Evolutionary conservation across 768 basidiomycete genomes (phyloP).

Genomic region (Tulasnella sp.): DNA sequence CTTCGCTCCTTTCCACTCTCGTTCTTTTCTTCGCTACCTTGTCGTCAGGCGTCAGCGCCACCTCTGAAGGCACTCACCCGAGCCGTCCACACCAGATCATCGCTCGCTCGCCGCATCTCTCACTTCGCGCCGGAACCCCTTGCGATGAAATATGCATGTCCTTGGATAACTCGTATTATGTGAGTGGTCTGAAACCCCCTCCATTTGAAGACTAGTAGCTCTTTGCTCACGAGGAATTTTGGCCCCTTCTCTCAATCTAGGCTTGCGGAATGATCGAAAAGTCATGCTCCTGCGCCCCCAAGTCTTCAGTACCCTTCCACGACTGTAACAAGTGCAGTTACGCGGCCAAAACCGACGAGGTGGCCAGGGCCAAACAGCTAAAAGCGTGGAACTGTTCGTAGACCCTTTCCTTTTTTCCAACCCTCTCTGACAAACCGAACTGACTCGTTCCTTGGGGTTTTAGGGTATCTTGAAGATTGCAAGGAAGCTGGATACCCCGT

Average conservation of each 20-base stretch:
- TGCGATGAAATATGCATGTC: too few relatives aligned
- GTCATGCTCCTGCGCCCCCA: neutral
- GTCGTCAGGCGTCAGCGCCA: neutral
- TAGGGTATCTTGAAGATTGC: neutral
- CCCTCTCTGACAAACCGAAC: neutral
- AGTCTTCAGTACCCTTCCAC: neutral
- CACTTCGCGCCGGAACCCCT: too few relatives aligned
- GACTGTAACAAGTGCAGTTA: neutral
- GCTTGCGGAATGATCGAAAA: neutral
- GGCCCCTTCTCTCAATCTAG: neutral
- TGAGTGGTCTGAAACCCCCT: neutral
- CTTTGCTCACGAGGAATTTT: neutral
- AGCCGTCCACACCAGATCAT: neutral
- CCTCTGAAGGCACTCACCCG: neutral
- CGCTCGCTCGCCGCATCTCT: neutral
- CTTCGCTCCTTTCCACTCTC: neutral
- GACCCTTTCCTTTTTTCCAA: neutral
- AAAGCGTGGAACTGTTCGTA: neutral
- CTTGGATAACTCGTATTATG: neutral
- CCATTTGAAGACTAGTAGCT: neutral
- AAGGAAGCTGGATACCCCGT: neutral
- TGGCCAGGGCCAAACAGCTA: neutral
- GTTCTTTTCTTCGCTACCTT: neutral
- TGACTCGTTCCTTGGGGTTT: neutral
- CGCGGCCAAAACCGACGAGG: neutral